Evolutionary conservation across 345 rosid species (phyloP), one percentile per base, ranked within the genome.

Genomic region (Heritiera fomes): DNA sequence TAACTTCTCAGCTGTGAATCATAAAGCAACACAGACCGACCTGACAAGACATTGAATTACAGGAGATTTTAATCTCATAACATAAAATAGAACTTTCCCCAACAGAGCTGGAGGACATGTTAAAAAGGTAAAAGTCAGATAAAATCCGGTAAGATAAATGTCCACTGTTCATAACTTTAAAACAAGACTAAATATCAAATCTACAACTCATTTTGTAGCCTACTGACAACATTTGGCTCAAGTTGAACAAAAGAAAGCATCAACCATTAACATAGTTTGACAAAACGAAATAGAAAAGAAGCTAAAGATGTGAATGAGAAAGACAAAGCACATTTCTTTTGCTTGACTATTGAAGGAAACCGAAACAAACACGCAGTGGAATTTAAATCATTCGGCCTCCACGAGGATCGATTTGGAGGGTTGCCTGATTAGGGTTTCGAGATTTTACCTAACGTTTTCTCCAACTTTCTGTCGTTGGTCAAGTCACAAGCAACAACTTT

Each of bases 241-340:
- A 68, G 38, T 34, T 34, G 3, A 34, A 34, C 53, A 68, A 69
- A 69, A 69, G 18, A 43, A 69, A 69, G 56, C 73, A 38, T 38
- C 71, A 34, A 34, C 38, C 38, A 1, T 2, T 34, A 38, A 30
- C 7, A 2, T 17, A 30, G 15, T 11, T 61, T 61, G 40, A 30
- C 65, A 61, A 28, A 68, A n/a, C 38, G 18, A 68, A 45, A 7
- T 9, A 43, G 15, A 45, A 59, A 8, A 23, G 6, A 1, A 59
- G 8, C 23, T 59, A 23, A 59, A 59, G 14, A 23, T 59, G 32
- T 23, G 63, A 58, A 7, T 58, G 62, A 59, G 34, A 59, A 30
- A 5, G 40, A 8, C 50, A 0, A 18, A 66, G 3, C 38, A 34
- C 38, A 34, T 40, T 40, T 65, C 56, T 49, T 65, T 65, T 65